These are phyloP conservation scores for Boletus sp. DNA, from an alignment of 1,284 basidiomycete genomes.

Conservation along the genomic window DNA sequence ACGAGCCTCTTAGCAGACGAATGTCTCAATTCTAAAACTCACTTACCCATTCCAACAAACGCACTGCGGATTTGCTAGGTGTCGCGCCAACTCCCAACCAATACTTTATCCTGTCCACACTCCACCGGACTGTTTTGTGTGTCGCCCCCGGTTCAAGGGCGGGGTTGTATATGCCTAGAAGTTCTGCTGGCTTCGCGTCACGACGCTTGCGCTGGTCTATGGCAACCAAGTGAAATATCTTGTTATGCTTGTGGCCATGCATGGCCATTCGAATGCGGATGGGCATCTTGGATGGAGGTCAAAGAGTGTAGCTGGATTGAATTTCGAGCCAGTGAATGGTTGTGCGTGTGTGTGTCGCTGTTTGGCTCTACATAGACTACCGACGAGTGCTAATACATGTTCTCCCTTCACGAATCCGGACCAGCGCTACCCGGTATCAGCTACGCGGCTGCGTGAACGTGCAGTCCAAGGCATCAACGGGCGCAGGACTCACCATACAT, in stretches of 20 bases:
- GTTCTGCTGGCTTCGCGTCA: slow-evolving; percentile 88
- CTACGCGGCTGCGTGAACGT: slow-evolving; percentile 36
- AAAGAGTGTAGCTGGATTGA: neutral
- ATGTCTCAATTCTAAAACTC: neutral
- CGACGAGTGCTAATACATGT: too few relatives aligned
- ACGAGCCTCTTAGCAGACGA: slow-evolving; percentile 33
- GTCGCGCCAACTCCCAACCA: slow-evolving; percentile 86
- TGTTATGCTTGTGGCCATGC: slow-evolving; percentile 77
- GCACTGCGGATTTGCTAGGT: slow-evolving; percentile 77
- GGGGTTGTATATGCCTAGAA: slow-evolving; percentile 86
- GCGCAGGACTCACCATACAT: slow-evolving; percentile 72
- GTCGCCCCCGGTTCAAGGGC: slow-evolving; percentile 37
- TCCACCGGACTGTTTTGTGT: slow-evolving; percentile 84
- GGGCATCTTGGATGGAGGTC: slow-evolving; percentile 51
- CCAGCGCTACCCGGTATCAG: slow-evolving; percentile 77
- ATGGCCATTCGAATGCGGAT: slow-evolving; percentile 84
- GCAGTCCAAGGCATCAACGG: neutral
- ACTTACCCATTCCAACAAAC: slow-evolving; percentile 78
- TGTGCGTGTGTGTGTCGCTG: slow-evolving; percentile 23
- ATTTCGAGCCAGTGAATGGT: neutral
- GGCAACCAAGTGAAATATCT: slow-evolving; percentile 86
- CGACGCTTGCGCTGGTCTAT: slow-evolving; percentile 73
- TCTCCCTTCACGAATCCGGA: slow-evolving; percentile 51
- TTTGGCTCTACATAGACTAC: too few relatives aligned
- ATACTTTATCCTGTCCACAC: slow-evolving; percentile 83